Percentiles rank a stretch among this genome's conserved stretches.
These are phyloP conservation scores for Mortierella alpina DNA, from an alignment of 192 early-diverging fungal species.

Conservation along the genomic window DNA sequence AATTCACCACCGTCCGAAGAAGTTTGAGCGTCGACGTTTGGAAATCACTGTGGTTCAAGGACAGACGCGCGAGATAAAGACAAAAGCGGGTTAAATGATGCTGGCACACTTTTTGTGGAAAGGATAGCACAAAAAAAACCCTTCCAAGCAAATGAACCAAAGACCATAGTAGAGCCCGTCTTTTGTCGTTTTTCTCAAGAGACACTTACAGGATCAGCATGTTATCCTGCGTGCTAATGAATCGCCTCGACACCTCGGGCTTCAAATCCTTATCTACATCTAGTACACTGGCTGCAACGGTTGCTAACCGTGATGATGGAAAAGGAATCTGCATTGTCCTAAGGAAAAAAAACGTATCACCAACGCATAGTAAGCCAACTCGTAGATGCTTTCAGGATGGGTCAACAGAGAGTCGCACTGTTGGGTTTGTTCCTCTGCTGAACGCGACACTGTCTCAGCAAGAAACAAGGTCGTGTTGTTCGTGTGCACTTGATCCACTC, in stretches of 20 bases:
- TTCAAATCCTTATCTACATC: constrained; percentile 54
- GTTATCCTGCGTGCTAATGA: constrained; percentile 35
- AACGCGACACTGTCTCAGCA: too few relatives aligned
- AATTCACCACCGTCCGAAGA: constrained; percentile 46
- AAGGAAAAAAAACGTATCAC: background rate
- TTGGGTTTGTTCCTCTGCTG: background rate
- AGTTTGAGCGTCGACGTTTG: constrained; percentile 47
- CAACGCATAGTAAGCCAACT: background rate
- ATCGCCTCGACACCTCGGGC: constrained; percentile 44
- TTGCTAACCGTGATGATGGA: constrained; percentile 40
- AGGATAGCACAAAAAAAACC: background rate
- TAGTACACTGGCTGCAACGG: constrained; percentile 46
- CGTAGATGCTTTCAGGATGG: background rate
- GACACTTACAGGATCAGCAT: constrained; percentile 33
- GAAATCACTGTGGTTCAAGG: constrained; percentile 23
- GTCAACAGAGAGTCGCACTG: background rate
- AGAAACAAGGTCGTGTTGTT: too few relatives aligned
- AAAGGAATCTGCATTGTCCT: constrained; percentile 50
- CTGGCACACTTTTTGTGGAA: background rate
- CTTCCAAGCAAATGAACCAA: background rate
- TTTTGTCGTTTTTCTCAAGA: too few relatives aligned
- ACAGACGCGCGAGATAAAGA: background rate
- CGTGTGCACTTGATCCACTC: too few relatives aligned
- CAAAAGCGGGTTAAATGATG: background rate
- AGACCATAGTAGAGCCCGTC: too few relatives aligned